Evolutionary conservation across 345 rosid species (phyloP), one percentile per base, ranked within the genome.

Genomic region (Moringa oleifera): DNA sequence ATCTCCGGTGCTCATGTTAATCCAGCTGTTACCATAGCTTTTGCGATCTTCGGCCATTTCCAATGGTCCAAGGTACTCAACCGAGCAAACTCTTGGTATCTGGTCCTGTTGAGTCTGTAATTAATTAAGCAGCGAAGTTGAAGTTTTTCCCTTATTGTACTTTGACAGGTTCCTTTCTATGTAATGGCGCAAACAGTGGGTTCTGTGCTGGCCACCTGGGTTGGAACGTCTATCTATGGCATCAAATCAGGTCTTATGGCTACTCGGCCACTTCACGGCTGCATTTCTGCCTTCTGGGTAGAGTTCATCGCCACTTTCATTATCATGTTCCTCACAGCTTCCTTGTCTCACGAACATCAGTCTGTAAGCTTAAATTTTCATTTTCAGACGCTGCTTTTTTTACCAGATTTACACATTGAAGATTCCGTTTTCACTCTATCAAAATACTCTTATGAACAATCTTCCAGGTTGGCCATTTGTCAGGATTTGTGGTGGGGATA

Each of bases 1-100:
- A 89, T 89, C 62, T 89, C 96, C 17, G 95, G 92, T 25, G 98
- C 89, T 1, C 98, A 92, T 69, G 79, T 92, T 0, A 92, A 89
- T 69, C 98, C 98, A 19, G 89, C 93, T 10, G 77, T 92, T 56
- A 92, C 98, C 2, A 68, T 92, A 15, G 83, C 95, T 58, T 77
- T 89, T 23, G 98, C 96, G 4, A 46, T 78, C 55, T 83, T 84
- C 57, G 89, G 96, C 11, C 80, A 80, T 33, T 89, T 87, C 33
- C 91, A 84, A 0, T 89, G 95, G 96, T 72, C 83, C 31, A 83
- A 67, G 86, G 98, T 91, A 68, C 17, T 41, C 12, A 41, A 28
- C n/a, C n/a, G n/a, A 28, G 7, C 41, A 25, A 20, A 41, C 61
- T 51, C 10, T 7, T 20, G 23, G 20, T 18, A 5, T 69, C 46